A percentile compares a stretch with the other conserved stretches of the same genome.
These are phyloP conservation scores for Clavariopsis aquatica DNA, from an alignment of 495 filamentous ascomycete species.

Conservation along the genomic window DNA sequence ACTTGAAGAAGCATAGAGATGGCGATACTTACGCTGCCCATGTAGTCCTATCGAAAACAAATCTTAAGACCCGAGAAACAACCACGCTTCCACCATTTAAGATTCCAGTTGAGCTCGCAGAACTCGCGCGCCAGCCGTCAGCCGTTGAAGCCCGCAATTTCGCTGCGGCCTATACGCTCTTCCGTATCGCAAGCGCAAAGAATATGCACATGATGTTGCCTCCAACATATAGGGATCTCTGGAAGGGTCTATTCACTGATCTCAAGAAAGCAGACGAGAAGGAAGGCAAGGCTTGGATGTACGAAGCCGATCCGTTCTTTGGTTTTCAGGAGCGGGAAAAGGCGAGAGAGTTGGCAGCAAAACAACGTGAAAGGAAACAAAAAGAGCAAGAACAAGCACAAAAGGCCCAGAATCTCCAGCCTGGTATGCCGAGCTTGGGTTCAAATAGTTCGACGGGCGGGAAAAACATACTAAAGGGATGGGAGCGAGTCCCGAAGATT, in stretches of 20 bases:
- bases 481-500: slow-evolving; percentile 82
- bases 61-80: slow-evolving; percentile 79
- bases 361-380: slow-evolving; percentile 57
- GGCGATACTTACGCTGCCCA: slow-evolving; percentile 67
- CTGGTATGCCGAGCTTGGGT: slow-evolving; percentile 20
- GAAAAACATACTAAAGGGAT: slow-evolving; percentile 61
- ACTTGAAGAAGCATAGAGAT: slow-evolving; percentile 49
- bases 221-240: slow-evolving; percentile 81
- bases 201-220: slow-evolving; percentile 93
- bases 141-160: slow-evolving; percentile 90
- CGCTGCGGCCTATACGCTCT: slow-evolving; percentile 85
- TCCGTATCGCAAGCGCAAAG: slow-evolving; percentile 87
- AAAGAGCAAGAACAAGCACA: slow-evolving; percentile 41
- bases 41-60: slow-evolving; percentile 73
- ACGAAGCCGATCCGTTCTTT: slow-evolving; percentile 91
- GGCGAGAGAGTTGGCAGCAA: slow-evolving; percentile 67
- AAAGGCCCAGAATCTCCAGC: slow-evolving; percentile 29
- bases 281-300: slow-evolving; percentile 83
- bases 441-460: neutral
- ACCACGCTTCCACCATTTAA: slow-evolving; percentile 76
- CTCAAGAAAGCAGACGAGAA: slow-evolving; percentile 75
- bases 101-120: slow-evolving; percentile 69
- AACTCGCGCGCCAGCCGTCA: slow-evolving; percentile 68
- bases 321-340: slow-evolving; percentile 76
- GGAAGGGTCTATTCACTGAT: slow-evolving; percentile 80